Evolutionary conservation across 495 filamentous ascomycete species (phyloP).

Genomic region (Annulohypoxylon bovei): DNA sequence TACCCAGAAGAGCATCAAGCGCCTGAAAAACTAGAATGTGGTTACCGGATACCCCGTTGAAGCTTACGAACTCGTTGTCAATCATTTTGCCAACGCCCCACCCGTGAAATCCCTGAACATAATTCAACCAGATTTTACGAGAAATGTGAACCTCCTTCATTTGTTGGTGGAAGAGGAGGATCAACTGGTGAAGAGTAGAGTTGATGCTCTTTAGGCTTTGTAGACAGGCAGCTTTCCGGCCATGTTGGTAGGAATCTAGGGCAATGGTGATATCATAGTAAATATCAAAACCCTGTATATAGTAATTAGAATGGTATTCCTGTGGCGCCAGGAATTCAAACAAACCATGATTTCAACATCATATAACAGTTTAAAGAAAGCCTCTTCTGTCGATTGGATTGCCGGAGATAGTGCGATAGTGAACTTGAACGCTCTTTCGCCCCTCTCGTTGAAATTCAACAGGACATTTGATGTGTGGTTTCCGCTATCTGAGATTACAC

Average conservation of each 20-base stretch:
- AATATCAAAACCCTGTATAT: conserved; percentile 44
- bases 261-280: conserved; percentile 47
- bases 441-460: conserved; percentile 47
- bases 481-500: conserved; percentile 49
- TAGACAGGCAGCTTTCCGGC: conserved; percentile 39
- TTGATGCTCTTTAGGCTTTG: conserved; percentile 39
- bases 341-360: conserved; percentile 46
- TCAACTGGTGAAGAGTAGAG: neutral
- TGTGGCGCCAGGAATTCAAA: neutral
- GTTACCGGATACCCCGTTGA: conserved; percentile 57
- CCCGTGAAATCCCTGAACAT: conserved; percentile 56
- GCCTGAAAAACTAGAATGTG: conserved; percentile 55
- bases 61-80: conserved; percentile 48
- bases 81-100: conserved; percentile 50
- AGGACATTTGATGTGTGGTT: conserved; percentile 52
- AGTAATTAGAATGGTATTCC: neutral
- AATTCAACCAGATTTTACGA: conserved; percentile 47
- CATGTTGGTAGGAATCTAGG: conserved; percentile 38
- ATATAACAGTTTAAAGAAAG: conserved; percentile 47
- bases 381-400: conserved; percentile 47
- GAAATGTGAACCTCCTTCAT: conserved; percentile 45
- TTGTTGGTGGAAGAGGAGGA: conserved; percentile 31
- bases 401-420: conserved; percentile 47
- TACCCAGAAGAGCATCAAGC: conserved; percentile 55
- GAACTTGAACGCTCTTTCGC: conserved; percentile 44